Conservation (phyloP, 345 rosid species). For the Adansonia digitata region DNA sequence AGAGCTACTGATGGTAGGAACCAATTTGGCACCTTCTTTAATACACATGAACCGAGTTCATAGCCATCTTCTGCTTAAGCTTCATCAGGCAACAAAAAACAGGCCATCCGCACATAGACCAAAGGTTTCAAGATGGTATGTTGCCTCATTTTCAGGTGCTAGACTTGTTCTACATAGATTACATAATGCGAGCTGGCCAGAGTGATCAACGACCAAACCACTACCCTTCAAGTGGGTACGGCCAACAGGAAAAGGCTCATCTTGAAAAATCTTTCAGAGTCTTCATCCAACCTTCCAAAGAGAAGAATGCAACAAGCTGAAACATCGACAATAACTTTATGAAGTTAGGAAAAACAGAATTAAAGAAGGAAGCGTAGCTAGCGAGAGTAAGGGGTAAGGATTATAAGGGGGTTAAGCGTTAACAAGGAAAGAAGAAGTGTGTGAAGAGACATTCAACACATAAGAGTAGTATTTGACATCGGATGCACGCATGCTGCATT, state of each 20-base stretch:
- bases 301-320: constrained; percentile 5
- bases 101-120: no score
- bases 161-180: constrained; percentile 46
- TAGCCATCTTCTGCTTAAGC: constrained; percentile 31
- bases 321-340: neutral
- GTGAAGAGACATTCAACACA: neutral
- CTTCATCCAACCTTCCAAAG: constrained; percentile 36
- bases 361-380: neutral
- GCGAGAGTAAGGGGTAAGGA: neutral
- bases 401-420: neutral
- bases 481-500: neutral
- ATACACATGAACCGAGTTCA: constrained; percentile 17
- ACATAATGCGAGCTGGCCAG: constrained; percentile 40
- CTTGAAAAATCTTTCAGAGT: constrained; percentile 19
- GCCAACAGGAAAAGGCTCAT: constrained; percentile 1
- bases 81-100: no score
- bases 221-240: constrained; percentile 14
- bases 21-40: constrained; percentile 18
- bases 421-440: neutral
- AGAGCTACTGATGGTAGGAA: constrained; percentile 8
- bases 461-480: neutral
- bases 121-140: constrained; percentile 30
- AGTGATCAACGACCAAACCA: constrained; percentile 21
- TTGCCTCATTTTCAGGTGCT: constrained; percentile 37
- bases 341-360: no score